Evolutionary conservation across 1,284 basidiomycete genomes (phyloP).

Genomic region (Cerrena zonata): DNA sequence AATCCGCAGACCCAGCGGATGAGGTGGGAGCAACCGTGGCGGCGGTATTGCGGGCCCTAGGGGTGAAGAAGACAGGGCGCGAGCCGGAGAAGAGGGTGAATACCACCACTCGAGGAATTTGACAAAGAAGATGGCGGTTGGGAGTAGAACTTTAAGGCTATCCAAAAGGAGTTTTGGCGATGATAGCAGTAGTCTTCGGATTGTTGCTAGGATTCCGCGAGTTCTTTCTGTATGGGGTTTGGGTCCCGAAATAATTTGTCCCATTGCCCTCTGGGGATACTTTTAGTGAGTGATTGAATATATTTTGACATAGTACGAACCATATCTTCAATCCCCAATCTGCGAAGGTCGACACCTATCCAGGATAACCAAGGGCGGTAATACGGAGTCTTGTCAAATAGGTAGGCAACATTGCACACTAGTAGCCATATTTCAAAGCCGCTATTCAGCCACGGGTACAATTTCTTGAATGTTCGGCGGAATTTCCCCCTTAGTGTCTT

Average conservation of each 20-base stretch:
- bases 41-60: slow-evolving; percentile 69
- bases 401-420: slow-evolving; percentile 81
- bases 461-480: slow-evolving; percentile 55
- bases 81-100: slow-evolving; percentile 85
- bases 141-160: slow-evolving; percentile 77
- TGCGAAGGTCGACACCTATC: slow-evolving; percentile 78
- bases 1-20: slow-evolving; percentile 59
- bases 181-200: slow-evolving; percentile 41
- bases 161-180: slow-evolving; percentile 65
- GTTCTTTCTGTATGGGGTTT: slow-evolving; percentile 22
- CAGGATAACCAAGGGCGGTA: slow-evolving; percentile 89
- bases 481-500: slow-evolving; percentile 44
- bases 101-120: slow-evolving; percentile 99
- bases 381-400: slow-evolving; percentile 82
- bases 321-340: slow-evolving; percentile 72
- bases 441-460: slow-evolving; percentile 81
- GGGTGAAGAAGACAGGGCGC: slow-evolving; percentile 54
- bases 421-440: slow-evolving; percentile 79
- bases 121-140: slow-evolving; percentile 91
- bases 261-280: slow-evolving; percentile 26
- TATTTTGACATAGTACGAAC: slow-evolving; percentile 35
- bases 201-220: slow-evolving; percentile 34
- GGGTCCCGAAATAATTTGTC: slow-evolving; percentile 14
- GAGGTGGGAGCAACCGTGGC: slow-evolving; percentile 67
- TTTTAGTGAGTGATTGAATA: neutral